phyloP scores from a whole-genome alignment of 768 basidiomycete genomes.

The Boletus fagicola region DNA sequence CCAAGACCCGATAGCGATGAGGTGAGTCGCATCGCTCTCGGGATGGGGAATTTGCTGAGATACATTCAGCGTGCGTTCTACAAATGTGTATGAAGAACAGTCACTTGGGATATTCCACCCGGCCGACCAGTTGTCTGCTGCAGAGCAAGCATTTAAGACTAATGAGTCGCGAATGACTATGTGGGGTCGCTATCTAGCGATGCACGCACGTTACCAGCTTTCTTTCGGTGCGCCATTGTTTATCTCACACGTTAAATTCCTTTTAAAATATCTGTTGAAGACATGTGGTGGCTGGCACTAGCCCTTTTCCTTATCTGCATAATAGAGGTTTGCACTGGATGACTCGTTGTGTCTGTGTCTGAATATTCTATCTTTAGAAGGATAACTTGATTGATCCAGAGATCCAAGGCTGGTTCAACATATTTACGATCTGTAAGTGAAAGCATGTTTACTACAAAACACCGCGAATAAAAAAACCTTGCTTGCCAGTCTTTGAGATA shows the following conservation, averaged over 20 bases:
- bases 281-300: constrained; percentile 93
- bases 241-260: not conserved
- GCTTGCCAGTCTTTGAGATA: constrained; percentile 69
- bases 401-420: constrained; percentile 72
- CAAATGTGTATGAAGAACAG: constrained; percentile 91
- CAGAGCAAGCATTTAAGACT: constrained; percentile 42
- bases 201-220: constrained; percentile 85
- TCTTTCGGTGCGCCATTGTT: constrained; percentile 67
- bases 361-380: constrained; percentile 41
- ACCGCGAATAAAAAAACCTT: not conserved
- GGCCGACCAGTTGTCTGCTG: constrained; percentile 48
- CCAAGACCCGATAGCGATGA: constrained; percentile 77
- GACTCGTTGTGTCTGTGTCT: not conserved
- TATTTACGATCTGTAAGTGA: constrained; percentile 70
- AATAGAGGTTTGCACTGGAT: constrained; percentile 63
- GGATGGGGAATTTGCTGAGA: not conserved
- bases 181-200: constrained; percentile 74
- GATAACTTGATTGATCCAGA: constrained; percentile 52
- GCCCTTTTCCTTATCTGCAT: constrained; percentile 91
- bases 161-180: constrained; percentile 54
- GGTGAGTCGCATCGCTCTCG: constrained; percentile 37
- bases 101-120: constrained; percentile 77
- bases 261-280: constrained; percentile 39
- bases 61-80: constrained; percentile 72
- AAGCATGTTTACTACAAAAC: not conserved